Base-by-base conservation (phyloP, 768 basidiomycete species). In the Agaricus blazei region DNA sequence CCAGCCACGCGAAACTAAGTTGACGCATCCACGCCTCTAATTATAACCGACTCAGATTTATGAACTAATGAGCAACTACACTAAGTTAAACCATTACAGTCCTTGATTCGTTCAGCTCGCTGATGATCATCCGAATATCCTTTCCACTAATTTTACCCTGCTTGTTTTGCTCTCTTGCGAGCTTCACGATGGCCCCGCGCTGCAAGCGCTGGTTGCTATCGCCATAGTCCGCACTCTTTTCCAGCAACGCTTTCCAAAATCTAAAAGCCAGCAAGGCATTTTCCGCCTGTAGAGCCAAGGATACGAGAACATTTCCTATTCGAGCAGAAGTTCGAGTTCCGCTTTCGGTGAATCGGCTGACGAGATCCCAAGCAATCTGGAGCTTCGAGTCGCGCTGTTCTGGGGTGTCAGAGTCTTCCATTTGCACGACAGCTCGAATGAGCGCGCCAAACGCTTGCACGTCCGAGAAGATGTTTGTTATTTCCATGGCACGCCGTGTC, bases 171-270 rank as follows among this genome's bases (percentile, higher is more conserved):
- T 51, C 29, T 43, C 29, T 52, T n/a, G 82, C 64, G 60, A 64
- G 60, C 6, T 48, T 19, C 45, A 65, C 68, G 40, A 87, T 78
- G 24, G 64, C 63, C 1, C 64, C 57, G 51, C 87, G 81, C 59
- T 75, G 63, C 36, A 50, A 52, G 27, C 50, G 57, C 60, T 85
- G 83, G 61, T 76, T 73, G 19, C 19, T 28, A 63, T 85, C 82
- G 4, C 64, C 60, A 80, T 79, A 81, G 53, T 78, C 70, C 5
- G 75, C 68, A 64, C 69, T 76, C 27, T 65, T 64, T 56, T 64
- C 70, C 11, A 87, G 48, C 56, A 86, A 65, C 48, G 66, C 60
- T 47, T 65, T 61, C 87, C 87, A 89, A 65, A 87, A 87, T 44
- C 68, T 67, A 70, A 74, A 85, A 1, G 84, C 87, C 68, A 83